Evolutionary conservation across 2,329 filamentous ascomycete species (phyloP), one percentile per base, ranked within the genome.

Genomic region (Penicillium sp.): DNA sequence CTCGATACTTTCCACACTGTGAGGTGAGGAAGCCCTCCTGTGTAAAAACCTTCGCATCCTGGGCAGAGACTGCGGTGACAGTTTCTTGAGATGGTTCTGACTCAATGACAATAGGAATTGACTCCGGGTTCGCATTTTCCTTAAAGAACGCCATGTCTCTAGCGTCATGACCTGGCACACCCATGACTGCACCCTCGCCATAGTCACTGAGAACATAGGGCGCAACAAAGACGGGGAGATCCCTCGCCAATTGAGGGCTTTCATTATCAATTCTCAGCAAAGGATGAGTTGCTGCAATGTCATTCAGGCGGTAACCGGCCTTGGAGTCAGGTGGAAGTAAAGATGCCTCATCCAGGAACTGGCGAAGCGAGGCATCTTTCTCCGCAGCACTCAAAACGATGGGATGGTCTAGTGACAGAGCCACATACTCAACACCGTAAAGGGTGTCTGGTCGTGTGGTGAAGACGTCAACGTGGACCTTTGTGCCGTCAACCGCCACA

Each of bases 121-220:
- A 84, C 46, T 84, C 77, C 4, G 83, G 79, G 6, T 80, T 79
- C 29, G 83, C 79, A 62, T 96, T 91, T 56, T 87, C 79, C 64
- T 82, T 86, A 89, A 91, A 96, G 71, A 96, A 96, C 1, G 84
- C 83, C 73, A 90, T 81, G 65, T 96, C 92, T 52, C 91, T 84
- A 4, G 81, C 70, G 72, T 96, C 92, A 68, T 96, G 92, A 2
- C 87, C 92, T 0, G 92, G 92, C 8, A 96, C 92, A 44, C 92
- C 92, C 91, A 96, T 96, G 2, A 96, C 89, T 10, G 91, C 91
- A 1, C 91, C 91, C 63, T 92, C 89, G 16, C 91, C 91, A 65
- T 96, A 95, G 68, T 92, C 90, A 26, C 88, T 89, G 5, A 96
- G 79, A 11, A 96, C 92, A 69, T 96, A 96, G 0, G 91, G 88